Percentiles rank a stretch among this genome's conserved stretches.
Evolutionary conservation across 306 rosid genomes (phyloP).

Genomic region (Acacia crassicarpa): DNA sequence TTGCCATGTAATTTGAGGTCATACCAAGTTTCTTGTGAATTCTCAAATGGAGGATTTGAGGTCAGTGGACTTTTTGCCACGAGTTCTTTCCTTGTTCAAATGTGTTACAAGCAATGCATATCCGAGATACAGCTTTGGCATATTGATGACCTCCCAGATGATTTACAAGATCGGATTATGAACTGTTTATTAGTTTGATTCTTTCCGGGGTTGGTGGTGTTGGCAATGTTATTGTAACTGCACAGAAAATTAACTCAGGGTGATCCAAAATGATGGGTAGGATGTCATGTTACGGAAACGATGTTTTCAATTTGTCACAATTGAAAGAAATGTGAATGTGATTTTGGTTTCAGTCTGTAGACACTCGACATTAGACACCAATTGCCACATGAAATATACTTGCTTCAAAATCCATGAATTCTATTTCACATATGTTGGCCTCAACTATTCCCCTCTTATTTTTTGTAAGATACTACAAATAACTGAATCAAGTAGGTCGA

Average conservation of each 20-base stretch:
- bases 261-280: not conserved
- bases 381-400: not conserved
- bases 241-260: not conserved
- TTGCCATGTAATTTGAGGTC: not conserved
- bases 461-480: not conserved
- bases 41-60: conserved; percentile 21
- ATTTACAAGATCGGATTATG: not conserved
- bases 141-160: not conserved
- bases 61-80: conserved; percentile 11
- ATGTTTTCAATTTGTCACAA: not conserved
- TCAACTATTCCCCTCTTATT: not conserved
- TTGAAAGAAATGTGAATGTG: not conserved
- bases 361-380: not conserved
- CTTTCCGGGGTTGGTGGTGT: conserved; percentile 1
- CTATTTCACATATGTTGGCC: not conserved
- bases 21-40: not conserved
- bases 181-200: conserved; percentile 26
- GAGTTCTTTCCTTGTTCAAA: conserved; percentile 30
- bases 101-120: not conserved
- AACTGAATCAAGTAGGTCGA: no score
- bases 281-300: not conserved
- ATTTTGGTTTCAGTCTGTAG: not conserved
- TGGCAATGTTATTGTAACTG: not conserved
- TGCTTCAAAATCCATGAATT: not conserved
- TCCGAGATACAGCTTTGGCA: conserved; percentile 7